phyloP scores from a whole-genome alignment of 345 rosid genomes.

The Rhizophora apiculata region DNA sequence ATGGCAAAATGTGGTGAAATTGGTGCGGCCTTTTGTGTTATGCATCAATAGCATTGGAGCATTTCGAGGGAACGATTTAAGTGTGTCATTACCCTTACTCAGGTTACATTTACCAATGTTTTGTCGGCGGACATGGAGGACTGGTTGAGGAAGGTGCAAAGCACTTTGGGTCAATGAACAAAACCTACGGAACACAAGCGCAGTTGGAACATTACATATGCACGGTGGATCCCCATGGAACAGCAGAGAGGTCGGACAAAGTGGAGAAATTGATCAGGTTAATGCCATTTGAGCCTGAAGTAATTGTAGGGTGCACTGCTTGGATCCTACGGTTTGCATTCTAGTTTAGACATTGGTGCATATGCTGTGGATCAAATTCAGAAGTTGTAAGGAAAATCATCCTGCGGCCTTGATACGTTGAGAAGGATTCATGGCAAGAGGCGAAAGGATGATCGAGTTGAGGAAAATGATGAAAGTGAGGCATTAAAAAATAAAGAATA shows the following conservation, averaged over 20 bases:
- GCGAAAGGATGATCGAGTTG: slow-evolving; percentile 31
- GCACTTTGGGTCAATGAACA: slow-evolving; percentile 37
- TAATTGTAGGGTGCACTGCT: slow-evolving; percentile 54
- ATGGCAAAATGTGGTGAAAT: slow-evolving; percentile 48
- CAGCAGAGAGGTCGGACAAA: slow-evolving; percentile 45
- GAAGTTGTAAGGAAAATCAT: slow-evolving; percentile 33
- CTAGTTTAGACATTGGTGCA: slow-evolving; percentile 40
- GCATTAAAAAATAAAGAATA: neutral
- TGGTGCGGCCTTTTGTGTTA: slow-evolving; percentile 28
- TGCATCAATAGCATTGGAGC: slow-evolving; percentile 37
- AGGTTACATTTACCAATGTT: slow-evolving; percentile 41
- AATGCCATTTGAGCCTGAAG: slow-evolving; percentile 47
- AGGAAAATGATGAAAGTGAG: slow-evolving; percentile 31
- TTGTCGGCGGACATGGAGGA: slow-evolving; percentile 47
- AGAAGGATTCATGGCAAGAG: slow-evolving; percentile 40
- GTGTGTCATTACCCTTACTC: slow-evolving; percentile 42
- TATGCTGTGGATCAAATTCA: slow-evolving; percentile 41
- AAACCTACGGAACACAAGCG: slow-evolving; percentile 35
- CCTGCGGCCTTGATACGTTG: slow-evolving; percentile 34
- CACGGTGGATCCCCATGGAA: slow-evolving; percentile 53
- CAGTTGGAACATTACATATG: slow-evolving; percentile 58
- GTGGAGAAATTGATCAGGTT: slow-evolving; percentile 43
- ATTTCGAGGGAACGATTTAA: slow-evolving; percentile 38
- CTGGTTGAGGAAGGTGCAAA: slow-evolving; percentile 47
- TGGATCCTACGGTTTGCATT: slow-evolving; percentile 48